These are phyloP conservation scores for Eudorina sp. DNA, from an alignment of 139 green algal genomes.

Conservation along the genomic window DNA sequence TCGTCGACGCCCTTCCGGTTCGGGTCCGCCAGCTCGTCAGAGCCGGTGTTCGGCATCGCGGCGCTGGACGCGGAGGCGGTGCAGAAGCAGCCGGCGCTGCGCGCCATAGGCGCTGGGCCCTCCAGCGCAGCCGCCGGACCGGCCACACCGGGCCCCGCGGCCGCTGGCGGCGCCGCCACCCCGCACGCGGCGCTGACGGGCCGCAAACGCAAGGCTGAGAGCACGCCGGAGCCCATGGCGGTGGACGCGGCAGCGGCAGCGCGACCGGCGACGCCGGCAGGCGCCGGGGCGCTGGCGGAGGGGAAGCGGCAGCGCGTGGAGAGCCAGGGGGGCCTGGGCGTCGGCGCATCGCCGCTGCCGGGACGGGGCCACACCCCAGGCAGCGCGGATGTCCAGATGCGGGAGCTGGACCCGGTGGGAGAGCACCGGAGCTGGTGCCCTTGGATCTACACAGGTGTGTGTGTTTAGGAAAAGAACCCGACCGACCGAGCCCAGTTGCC, in stretches of 20 bases:
- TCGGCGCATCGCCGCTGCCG: not conserved
- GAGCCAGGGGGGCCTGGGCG: not conserved
- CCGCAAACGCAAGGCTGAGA: slow-evolving; percentile 32
- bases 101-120: not conserved
- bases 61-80: not conserved
- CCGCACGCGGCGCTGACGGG: not conserved
- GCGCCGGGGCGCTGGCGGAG: not conserved
- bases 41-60: slow-evolving; percentile 41
- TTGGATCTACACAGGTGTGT: slow-evolving; percentile 51
- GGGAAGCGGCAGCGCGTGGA: slow-evolving; percentile 8
- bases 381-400: not conserved
- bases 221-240: not conserved
- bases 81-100: not conserved
- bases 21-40: not conserved
- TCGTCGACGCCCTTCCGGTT: slow-evolving; percentile 31
- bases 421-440: slow-evolving; percentile 55
- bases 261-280: not conserved
- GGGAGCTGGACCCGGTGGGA: slow-evolving; percentile 37
- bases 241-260: not conserved
- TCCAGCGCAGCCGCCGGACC: not conserved
- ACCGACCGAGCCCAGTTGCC: too few species aligned
- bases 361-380: not conserved
- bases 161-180: not conserved
- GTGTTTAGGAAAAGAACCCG: too few species aligned
- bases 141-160: not conserved